These are phyloP conservation scores for Prototheca wickerhamii DNA, from an alignment of 163 green algal genomes.

Conservation along the genomic window DNA sequence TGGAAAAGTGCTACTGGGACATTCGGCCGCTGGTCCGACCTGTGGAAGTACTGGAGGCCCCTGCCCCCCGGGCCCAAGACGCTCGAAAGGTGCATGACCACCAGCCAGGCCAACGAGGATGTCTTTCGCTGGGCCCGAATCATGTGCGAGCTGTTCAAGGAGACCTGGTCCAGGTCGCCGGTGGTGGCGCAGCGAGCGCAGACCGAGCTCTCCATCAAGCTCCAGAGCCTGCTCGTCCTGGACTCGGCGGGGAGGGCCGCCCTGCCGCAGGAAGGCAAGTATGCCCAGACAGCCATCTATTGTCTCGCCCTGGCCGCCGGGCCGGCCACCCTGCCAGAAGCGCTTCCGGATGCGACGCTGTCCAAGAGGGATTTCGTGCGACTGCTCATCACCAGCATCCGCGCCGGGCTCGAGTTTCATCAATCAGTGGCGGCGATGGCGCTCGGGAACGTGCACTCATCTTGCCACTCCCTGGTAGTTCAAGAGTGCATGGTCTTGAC, in stretches of 20 bases:
- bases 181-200: slow-evolving; percentile 12
- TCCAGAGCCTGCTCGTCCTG: slow-evolving; percentile 21
- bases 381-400: slow-evolving; percentile 27
- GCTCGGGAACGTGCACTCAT: slow-evolving; percentile 32
- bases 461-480: slow-evolving; percentile 23
- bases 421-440: slow-evolving; percentile 33
- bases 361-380: slow-evolving; percentile 28
- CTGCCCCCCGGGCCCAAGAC: not conserved
- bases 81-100: slow-evolving; percentile 19
- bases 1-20: slow-evolving; percentile 45
- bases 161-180: slow-evolving; percentile 11
- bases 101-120: slow-evolving; percentile 9
- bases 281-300: slow-evolving; percentile 9
- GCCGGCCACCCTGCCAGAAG: not conserved
- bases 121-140: slow-evolving; percentile 36
- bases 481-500: slow-evolving; percentile 26
- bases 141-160: slow-evolving; percentile 30
- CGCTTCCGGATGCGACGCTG: slow-evolving; percentile 3
- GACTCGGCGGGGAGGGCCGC: slow-evolving; percentile 13
- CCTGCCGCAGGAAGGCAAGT: slow-evolving; percentile 9
- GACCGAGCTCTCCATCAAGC: slow-evolving; percentile 23
- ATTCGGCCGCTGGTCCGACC: slow-evolving; percentile 49
- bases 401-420: slow-evolving; percentile 20
- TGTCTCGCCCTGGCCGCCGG: slow-evolving; percentile 15
- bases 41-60: slow-evolving; percentile 32